phyloP scores from a whole-genome alignment of 768 basidiomycete genomes.

The Lentinus brumalis region DNA sequence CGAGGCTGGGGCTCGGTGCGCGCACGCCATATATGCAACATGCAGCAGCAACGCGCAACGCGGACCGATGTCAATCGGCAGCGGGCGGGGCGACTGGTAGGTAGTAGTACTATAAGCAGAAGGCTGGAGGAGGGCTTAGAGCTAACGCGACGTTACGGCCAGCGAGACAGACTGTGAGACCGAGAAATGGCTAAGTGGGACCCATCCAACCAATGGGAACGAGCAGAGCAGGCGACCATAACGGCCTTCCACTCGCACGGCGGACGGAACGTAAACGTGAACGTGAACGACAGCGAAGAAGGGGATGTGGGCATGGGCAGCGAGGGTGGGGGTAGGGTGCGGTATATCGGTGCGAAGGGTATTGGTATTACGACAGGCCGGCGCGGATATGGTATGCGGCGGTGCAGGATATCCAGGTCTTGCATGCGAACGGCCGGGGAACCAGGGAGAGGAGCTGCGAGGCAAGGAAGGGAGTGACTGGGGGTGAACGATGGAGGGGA shows the following conservation, averaged over 20 bases:
- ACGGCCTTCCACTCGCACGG: too few species aligned
- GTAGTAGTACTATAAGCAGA: too few species aligned
- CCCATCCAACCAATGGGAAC: background rate
- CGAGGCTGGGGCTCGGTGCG: too few species aligned
- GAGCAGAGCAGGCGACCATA: background rate
- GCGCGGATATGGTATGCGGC: conserved; percentile 2
- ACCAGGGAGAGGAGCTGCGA: background rate
- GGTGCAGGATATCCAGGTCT: background rate
- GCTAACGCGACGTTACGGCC: background rate
- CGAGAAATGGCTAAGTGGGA: too few species aligned
- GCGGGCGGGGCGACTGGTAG: too few species aligned
- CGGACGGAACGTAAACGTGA: background rate
- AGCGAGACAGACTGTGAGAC: background rate
- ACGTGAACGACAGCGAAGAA: background rate
- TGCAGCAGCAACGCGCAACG: too few species aligned
- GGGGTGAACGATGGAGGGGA: background rate
- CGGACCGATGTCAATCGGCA: too few species aligned
- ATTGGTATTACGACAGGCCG: conserved; percentile 6
- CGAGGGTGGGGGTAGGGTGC: background rate
- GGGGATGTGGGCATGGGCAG: background rate
- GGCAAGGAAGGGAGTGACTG: background rate
- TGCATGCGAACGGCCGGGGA: background rate
- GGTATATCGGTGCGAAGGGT: conserved; percentile 6
- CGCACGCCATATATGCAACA: too few species aligned
- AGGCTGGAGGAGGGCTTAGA: too few species aligned